Base-by-base conservation (phyloP, 768 basidiomycete genomes). In the Pleurotus eryngii region DNA sequence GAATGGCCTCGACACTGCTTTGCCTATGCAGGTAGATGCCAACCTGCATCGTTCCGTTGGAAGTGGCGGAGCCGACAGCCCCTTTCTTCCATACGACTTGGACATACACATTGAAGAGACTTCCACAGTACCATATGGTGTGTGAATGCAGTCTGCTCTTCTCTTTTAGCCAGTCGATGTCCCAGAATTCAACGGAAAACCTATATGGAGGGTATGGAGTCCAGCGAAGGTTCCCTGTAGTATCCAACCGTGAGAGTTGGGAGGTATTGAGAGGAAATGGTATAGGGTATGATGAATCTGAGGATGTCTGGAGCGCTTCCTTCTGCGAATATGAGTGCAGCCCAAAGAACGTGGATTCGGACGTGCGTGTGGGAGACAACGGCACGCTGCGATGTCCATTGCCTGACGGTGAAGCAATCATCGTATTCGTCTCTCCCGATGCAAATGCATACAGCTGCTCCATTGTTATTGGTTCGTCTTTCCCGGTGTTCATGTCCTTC, bases 21-120 rank as follows among this genome's bases (percentile, higher is more conserved):
- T 95, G 93, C 6, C 95, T 81, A 67, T 95, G 92, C 1, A 96
- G 78, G 65, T 96, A 96, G 27, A 96, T 84, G 1, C 95, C 95
- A 1, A 96, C 76, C 65, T 97, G 94, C 2, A 74, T 68, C 17
- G 39, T 40, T 7, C 49, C 49, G 42, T 54, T 54, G n/a, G 35
- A 38, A 54, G 4, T 24, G 24, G 37, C 39, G 2, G 37, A 55
- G 78, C 74, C 14, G 4, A 38, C 9, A 38, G 37, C 26, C 2
- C 72, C 75, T 68, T 95, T 95, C 81, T 90, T 92, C 61, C 86
- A 82, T 49, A 93, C 86, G 46, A 94, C 80, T 68, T 96, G 93
- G 43, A 95, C 86, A 64, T 95, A 96, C 1, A 93, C 85, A 61
- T 93, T 93, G 77, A 86, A 95, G 64, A 91, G 74, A 63, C 83